Evolutionary conservation across 1,284 basidiomycete species (phyloP).

Genomic region (Cystobasidium sp.): DNA sequence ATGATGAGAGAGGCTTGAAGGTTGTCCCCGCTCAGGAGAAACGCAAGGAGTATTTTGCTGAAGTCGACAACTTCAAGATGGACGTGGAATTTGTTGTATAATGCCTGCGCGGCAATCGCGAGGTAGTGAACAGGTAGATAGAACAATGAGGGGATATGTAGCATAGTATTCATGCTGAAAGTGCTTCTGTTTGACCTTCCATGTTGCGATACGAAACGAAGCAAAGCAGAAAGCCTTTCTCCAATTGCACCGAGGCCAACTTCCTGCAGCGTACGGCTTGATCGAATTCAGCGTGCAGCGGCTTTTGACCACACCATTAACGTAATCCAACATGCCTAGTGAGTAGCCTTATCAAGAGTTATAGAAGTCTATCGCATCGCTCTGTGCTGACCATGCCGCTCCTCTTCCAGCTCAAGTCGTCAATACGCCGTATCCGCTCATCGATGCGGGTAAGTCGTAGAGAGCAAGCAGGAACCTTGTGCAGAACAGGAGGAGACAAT

Average conservation of each 20-base stretch:
- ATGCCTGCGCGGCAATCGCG: background rate
- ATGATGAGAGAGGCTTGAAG: background rate
- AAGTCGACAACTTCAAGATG: conserved; percentile 28
- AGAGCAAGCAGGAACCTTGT: background rate
- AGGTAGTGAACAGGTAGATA: background rate
- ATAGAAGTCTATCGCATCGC: no score
- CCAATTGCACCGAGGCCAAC: background rate
- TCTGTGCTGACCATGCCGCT: background rate
- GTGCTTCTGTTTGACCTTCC: no score
- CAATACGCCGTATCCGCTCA: conserved; percentile 49
- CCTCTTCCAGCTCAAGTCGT: conserved; percentile 46
- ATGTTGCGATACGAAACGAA: background rate
- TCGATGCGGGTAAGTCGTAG: conserved; percentile 47
- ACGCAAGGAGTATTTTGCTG: conserved; percentile 24
- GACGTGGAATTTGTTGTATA: conserved; percentile 20
- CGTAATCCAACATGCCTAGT: conserved; percentile 6
- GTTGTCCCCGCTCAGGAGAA: conserved; percentile 3
- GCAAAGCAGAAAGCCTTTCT: background rate
- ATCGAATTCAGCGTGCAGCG: background rate
- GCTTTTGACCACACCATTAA: conserved; percentile 2
- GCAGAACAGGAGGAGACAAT: background rate
- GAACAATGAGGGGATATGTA: background rate
- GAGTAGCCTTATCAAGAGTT: background rate
- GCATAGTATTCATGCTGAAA: background rate
- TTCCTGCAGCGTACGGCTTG: background rate